Evolutionary conservation across 441 rosid genomes (phyloP).

Genomic region (Dalechampia spathulata): DNA sequence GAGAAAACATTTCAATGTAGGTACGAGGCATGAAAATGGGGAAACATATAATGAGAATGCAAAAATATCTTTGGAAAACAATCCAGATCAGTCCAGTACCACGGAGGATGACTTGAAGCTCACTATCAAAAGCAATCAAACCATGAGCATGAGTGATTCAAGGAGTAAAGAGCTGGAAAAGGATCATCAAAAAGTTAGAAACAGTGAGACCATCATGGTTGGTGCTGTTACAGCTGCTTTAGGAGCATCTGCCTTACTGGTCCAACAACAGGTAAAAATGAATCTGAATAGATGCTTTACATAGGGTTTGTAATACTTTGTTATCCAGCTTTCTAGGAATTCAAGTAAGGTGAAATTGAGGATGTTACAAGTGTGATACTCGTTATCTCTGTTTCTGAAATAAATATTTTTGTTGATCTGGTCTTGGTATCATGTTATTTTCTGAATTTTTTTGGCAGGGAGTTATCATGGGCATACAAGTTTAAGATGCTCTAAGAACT

Average conservation of each 20-base stretch:
- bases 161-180: constrained; percentile 25
- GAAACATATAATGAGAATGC: constrained; percentile 20
- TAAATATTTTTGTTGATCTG: not conserved
- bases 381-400: not conserved
- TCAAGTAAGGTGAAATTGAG: not conserved
- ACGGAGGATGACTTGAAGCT: constrained; percentile 19
- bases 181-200: constrained; percentile 26
- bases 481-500: constrained; percentile 1
- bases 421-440: not conserved
- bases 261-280: constrained; percentile 55
- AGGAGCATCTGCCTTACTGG: constrained; percentile 87
- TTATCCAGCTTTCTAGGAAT: not conserved
- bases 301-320: not conserved
- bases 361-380: not conserved
- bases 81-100: constrained; percentile 18
- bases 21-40: constrained; percentile 28
- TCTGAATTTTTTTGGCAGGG: not conserved
- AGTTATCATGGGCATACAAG: constrained; percentile 1
- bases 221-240: constrained; percentile 93
- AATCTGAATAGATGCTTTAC: constrained; percentile 6
- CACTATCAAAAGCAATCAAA: constrained; percentile 20
- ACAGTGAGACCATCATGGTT: constrained; percentile 54
- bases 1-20: constrained; percentile 61
- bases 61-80: constrained; percentile 23
- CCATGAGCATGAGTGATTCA: constrained; percentile 17